Base-by-base conservation (phyloP, 2,329 filamentous ascomycete genomes). In the Knufia fluminis region DNA sequence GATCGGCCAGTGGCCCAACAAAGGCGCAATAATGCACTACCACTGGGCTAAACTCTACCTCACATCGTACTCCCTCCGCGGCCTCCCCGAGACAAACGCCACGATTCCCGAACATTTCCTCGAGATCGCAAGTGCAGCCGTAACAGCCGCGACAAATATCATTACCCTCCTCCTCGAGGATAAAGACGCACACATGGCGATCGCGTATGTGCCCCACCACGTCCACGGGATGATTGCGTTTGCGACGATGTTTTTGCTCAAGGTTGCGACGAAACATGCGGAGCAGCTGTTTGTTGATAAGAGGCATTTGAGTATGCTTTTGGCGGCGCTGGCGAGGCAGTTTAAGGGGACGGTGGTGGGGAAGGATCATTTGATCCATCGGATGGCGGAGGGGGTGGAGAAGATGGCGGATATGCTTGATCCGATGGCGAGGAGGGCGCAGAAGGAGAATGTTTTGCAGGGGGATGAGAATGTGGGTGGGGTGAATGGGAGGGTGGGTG, bases 11-110 rank as follows among this genome's bases (percentile, higher is more conserved):
- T 76, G 75, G 56, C 73, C 73, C 17, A 68, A 70, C 47, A 74
- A 74, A 59, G 72, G 71, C 20, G 71, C 74, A 4, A 64, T 65
- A 23, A 63, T 76, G 52, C 71, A 76, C 55, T 74, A 73, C 52
- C 65, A 75, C 57, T 76, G 75, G 56, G 74, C 71, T 41, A 68
- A 72, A 42, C 61, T 77, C 16, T 71, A 75, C 41, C 61, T 76
- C 7, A 70, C 73, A 39, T 74, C 74, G 3, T 68, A 74, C 22
- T 72, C 71, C 24, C 59, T 76, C 20, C 68, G 72, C 24, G 71
- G 71, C 7, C 68, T 73, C 46, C 57, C 63, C 2, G 70, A 73
- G 54, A 66, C 71, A 12, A 67, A 68, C 43, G 58, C 53, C 14
- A 52, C 55, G 3, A 65, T 67, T 20, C 64, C 64, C 3, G 55